Conservation (phyloP, 352 stramenopile species). For the Globisporangium perplexum region DNA sequence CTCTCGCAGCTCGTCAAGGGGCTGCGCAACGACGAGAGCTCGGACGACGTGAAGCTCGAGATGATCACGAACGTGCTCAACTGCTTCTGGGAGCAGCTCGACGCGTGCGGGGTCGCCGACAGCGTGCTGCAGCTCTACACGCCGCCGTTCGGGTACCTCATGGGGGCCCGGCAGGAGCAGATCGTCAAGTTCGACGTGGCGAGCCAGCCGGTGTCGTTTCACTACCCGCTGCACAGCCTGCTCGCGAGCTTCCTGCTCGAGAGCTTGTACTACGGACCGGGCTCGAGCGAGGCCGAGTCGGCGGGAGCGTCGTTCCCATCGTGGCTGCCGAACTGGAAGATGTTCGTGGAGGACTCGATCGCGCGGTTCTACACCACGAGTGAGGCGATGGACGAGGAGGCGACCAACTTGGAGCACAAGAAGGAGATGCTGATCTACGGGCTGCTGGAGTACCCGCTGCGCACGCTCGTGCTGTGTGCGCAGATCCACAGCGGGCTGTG, state of each 20-base stretch:
- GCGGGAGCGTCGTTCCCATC: constrained; percentile 7
- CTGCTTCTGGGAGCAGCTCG: constrained; percentile 72
- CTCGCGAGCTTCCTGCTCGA: constrained; percentile 80
- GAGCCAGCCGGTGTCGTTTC: constrained; percentile 80
- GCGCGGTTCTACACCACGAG: constrained; percentile 17
- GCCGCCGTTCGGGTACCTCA: constrained; percentile 55
- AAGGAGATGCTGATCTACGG: constrained; percentile 62
- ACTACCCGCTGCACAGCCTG: constrained; percentile 86
- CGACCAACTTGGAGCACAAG: constrained; percentile 22
- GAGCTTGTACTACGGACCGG: constrained; percentile 53
- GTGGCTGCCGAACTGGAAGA: constrained; percentile 48
- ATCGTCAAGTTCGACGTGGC: constrained; percentile 79
- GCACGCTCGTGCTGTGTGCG: constrained; percentile 64
- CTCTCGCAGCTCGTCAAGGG: constrained; percentile 56
- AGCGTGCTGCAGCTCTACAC: constrained; percentile 44
- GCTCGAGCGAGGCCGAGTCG: constrained; percentile 8
- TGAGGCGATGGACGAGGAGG: constrained; percentile 20
- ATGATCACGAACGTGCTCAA: constrained; percentile 74
- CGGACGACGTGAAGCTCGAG: constrained; percentile 26
- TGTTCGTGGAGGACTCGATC: constrained; percentile 47
- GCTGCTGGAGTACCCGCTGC: constrained; percentile 75
- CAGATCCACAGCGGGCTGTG: constrained; percentile 77
- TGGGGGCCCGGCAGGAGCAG: constrained; percentile 34
- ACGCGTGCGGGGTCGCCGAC: constrained; percentile 33
- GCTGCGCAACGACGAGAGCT: constrained; percentile 47